Percentiles rank a stretch among this genome's conserved stretches.
Evolutionary conservation across 495 filamentous ascomycete species (phyloP).

Genomic region (Neurospora cerealis): DNA sequence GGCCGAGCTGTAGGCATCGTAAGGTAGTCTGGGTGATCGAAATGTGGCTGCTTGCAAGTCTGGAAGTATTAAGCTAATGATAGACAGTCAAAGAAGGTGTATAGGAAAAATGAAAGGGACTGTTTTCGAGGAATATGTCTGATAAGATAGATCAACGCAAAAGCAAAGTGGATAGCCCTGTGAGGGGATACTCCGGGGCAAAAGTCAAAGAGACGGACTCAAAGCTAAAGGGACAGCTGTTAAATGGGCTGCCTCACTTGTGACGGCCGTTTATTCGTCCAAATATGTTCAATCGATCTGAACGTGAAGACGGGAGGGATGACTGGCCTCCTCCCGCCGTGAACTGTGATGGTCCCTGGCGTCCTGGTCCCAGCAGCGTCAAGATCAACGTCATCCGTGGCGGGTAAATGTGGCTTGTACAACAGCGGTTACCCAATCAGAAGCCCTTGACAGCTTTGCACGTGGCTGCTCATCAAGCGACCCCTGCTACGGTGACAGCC

Average conservation of each 20-base stretch:
- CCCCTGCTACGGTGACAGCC: background rate
- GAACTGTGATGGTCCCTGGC: background rate
- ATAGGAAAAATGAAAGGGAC: background rate
- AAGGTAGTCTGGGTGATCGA: background rate
- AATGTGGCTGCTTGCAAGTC: background rate
- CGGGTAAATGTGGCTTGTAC: constrained; percentile 26
- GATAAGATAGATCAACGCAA: background rate
- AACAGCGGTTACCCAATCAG: background rate
- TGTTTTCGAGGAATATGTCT: background rate
- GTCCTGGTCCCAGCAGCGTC: background rate
- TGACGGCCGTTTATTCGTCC: background rate
- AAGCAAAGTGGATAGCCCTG: background rate
- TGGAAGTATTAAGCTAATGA: background rate
- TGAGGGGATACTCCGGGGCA: background rate
- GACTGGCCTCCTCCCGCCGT: background rate
- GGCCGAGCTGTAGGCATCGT: constrained; percentile 33
- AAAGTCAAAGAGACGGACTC: background rate
- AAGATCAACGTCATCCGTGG: constrained; percentile 31
- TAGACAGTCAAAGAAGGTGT: background rate
- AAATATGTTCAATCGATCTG: background rate
- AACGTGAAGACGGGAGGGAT: background rate
- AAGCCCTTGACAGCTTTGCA: background rate
- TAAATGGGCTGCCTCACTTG: background rate
- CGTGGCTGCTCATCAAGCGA: background rate
- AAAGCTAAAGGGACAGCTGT: background rate